Base-by-base conservation (phyloP, 1,139 yeast genomes). In the Yamadazyma taylorii region DNA sequence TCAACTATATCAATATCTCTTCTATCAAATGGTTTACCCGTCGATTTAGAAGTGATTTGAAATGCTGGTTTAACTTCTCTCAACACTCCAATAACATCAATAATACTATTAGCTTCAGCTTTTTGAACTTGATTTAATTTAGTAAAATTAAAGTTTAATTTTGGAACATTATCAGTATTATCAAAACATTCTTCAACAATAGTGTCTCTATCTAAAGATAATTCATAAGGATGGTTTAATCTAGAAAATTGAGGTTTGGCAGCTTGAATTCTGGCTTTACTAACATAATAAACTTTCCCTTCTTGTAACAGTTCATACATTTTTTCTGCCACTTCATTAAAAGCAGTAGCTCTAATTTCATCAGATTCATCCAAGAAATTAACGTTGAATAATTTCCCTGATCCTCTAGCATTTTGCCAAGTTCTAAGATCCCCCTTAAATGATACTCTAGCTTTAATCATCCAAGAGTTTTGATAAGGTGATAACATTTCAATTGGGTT, bases 271-370 rank as follows among this genome's bases (percentile, higher is more conserved):
- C 92, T 74, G 15, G 92, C 95, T 53, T 82, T 85, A 27, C 94
- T 78, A 24, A 94, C 72, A 53, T 83, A 87, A 59, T 88, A 94
- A 5, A 87, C 95, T 57, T 85, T 83, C 24, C 96, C 97, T 56
- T 89, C 97, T 59, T 85, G 85, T 41, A 94, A 69, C 33, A 79
- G 55, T 49, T 83, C 85, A 62, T 78, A 83, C 53, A 78, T 84
- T 55, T 78, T 79, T 43, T 86, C 95, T 6, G 94, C 97, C 47
- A 78, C 75, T 32, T 88, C 94, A 57, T 86, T 87, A 63, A 94
- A 94, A 3, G 95, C 97, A 7, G 97, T 89, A 12, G 96, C 97
- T 53, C 95, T 78, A 52, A 94, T 94, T 66, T 92, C 98, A 53
- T 95, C 96, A 5, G 96, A 85, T 58, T 94, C 96, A 58, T 94